Evolutionary conservation across 2,329 filamentous ascomycete species (phyloP).

Genomic region (Magnaporthiopsis rhizophila): DNA sequence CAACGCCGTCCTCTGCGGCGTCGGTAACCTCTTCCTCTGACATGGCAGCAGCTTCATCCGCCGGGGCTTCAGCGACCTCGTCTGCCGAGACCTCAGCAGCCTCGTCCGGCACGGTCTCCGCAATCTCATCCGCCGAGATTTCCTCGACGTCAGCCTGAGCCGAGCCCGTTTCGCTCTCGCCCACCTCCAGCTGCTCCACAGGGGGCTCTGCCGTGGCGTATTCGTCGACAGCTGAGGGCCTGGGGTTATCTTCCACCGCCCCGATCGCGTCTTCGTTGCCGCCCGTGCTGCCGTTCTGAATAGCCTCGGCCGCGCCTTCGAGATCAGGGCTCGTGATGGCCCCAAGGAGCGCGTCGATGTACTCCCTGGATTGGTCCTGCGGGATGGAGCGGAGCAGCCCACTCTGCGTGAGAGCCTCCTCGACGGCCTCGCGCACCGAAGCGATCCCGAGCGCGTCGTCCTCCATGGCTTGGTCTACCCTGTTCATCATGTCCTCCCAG

Average conservation of each 20-base stretch:
- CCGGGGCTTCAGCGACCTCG: neutral
- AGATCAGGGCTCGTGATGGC: constrained; percentile 30
- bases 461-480: constrained; percentile 49
- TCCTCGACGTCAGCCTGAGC: constrained; percentile 16
- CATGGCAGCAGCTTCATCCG: neutral
- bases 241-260: neutral
- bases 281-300: constrained; percentile 1
- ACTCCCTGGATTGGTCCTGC: constrained; percentile 35
- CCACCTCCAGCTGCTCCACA: constrained; percentile 3
- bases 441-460: constrained; percentile 46
- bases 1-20: neutral
- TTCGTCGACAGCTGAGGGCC: neutral
- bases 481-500: constrained; percentile 47
- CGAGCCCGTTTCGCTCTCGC: constrained; percentile 12
- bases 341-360: constrained; percentile 42
- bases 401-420: constrained; percentile 46
- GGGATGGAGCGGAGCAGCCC: constrained; percentile 40
- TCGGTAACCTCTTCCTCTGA: neutral
- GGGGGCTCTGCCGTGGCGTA: neutral
- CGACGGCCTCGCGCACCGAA: constrained; percentile 44
- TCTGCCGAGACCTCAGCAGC: no score
- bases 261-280: neutral
- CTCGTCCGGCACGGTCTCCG: neutral
- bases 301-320: constrained; percentile 13
- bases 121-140: neutral